Conservation (phyloP, 1,284 basidiomycete genomes). For the Schizophyllum amplum region DNA sequence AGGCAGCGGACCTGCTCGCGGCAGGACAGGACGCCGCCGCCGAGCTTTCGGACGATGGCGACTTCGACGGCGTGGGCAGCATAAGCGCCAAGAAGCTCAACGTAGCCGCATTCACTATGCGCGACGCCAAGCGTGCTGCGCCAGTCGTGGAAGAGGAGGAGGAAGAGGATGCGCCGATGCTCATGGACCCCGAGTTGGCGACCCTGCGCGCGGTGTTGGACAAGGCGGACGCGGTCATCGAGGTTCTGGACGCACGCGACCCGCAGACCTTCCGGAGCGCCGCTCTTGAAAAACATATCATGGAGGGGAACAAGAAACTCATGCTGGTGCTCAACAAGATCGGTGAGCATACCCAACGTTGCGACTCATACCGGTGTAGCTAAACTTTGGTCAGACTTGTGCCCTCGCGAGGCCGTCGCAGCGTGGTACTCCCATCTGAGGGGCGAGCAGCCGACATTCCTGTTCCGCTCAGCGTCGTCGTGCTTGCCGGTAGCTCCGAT, state of each 20-base stretch:
- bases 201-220: slow-evolving; percentile 71
- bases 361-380: slow-evolving; percentile 1
- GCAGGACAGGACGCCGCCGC: slow-evolving; percentile 20
- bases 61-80: slow-evolving; percentile 33
- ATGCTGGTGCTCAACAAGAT: slow-evolving; percentile 82
- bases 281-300: slow-evolving; percentile 54
- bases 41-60: slow-evolving; percentile 22
- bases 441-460: slow-evolving; percentile 59
- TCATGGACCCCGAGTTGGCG: slow-evolving; percentile 63
- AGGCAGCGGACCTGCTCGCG: slow-evolving; percentile 22
- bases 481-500: slow-evolving; percentile 39
- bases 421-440: slow-evolving; percentile 74
- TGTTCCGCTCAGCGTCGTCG: slow-evolving; percentile 75
- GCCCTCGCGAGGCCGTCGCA: slow-evolving; percentile 74
- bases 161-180: slow-evolving; percentile 44
- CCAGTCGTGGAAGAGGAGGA: slow-evolving; percentile 25
- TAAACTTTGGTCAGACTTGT: slow-evolving; percentile 51
- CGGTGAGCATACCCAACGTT: slow-evolving; percentile 34
- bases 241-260: slow-evolving; percentile 84
- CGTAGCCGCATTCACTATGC: slow-evolving; percentile 24
- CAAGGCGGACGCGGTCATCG: slow-evolving; percentile 75
- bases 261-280: slow-evolving; percentile 63
- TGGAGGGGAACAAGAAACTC: slow-evolving; percentile 43
- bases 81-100: slow-evolving; percentile 31
- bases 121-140: slow-evolving; percentile 11